Evolutionary conservation across 208 protist species (phyloP).

Genomic region (Leishmania tropica): DNA sequence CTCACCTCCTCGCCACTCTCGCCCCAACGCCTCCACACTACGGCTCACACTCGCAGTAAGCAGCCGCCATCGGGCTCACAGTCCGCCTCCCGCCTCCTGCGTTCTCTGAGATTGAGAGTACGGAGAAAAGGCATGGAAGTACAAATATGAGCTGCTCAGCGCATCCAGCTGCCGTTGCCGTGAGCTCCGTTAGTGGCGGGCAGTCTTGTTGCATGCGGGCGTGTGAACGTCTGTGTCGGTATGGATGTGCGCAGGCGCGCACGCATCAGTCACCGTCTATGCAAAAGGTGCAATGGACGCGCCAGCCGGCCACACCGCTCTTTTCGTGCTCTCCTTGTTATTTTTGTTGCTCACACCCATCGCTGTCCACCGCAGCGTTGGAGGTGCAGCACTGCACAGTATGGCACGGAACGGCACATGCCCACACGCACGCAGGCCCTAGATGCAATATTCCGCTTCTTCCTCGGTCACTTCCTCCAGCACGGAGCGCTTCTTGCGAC

Average conservation of each 20-base stretch:
- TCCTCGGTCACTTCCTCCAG: conserved; percentile 33
- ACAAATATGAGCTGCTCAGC: neutral
- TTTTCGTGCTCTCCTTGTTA: neutral
- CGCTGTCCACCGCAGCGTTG: neutral
- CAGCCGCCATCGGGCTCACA: neutral
- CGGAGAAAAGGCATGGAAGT: neutral
- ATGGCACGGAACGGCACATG: neutral
- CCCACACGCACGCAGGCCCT: neutral
- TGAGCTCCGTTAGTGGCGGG: neutral
- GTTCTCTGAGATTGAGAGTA: neutral
- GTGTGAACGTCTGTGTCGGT: neutral
- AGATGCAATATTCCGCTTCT: conserved; percentile 65
- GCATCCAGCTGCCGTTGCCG: neutral
- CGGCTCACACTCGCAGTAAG: neutral
- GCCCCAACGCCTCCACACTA: neutral
- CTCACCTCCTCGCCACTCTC: neutral
- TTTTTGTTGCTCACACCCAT: neutral
- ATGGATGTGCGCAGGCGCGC: neutral
- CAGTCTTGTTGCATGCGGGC: neutral
- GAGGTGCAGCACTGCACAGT: neutral
- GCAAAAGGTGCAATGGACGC: neutral
- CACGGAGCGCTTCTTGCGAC: conserved; percentile 37
- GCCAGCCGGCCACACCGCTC: neutral
- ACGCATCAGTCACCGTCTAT: neutral
- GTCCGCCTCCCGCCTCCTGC: neutral